Evolutionary conservation across 345 rosid genomes (phyloP), one percentile per base, ranked within the genome.

Genomic region (Ceriops decandra): DNA sequence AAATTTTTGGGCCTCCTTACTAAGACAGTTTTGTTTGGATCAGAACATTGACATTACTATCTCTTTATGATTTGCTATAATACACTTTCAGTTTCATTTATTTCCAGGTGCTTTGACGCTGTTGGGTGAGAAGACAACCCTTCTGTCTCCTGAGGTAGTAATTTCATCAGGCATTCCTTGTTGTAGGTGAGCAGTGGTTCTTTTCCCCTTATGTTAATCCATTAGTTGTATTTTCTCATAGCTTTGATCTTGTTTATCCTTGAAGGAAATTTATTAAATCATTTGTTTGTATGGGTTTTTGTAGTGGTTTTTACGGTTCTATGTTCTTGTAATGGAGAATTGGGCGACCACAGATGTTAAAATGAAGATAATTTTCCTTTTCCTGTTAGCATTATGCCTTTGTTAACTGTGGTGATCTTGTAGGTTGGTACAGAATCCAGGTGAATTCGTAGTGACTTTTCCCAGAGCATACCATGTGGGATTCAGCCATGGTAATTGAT

Each of bases 401-500:
- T 69, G 36, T 28, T 51, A 70, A 21, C 66, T 77, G 63, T 75
- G 70, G 66, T 80, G 66, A 73, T 68, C 64, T 60, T 77, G 74
- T 75, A 95, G 99, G 92, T 87, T 95, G 80, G 76, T 95, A 75
- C 99, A 91, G 83, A 82, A 87, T 81, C 98, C 97, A 64, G 99
- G 99, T 82, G 99, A 95, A 82, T 95, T 90, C 78, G 99, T 95
- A 61, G 99, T 95, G 83, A 95, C 99, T 68, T 95, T 95, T 81
- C 99, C 99, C 35, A 84, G 99, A 83, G 96, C 98, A 69, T 95
- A 95, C 80, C 99, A 95, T 82, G 89, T 86, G 71, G 99, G 99
- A 81, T 92, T 95, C 96, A 95, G 99, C 89, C 99, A 95, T n/a
- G 98, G 99, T 95, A 91, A 90, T 81, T 73, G 72, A 62, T 79